phyloP scores from a whole-genome alignment of 1,284 basidiomycete genomes.

The Irpex rosettiformis region DNA sequence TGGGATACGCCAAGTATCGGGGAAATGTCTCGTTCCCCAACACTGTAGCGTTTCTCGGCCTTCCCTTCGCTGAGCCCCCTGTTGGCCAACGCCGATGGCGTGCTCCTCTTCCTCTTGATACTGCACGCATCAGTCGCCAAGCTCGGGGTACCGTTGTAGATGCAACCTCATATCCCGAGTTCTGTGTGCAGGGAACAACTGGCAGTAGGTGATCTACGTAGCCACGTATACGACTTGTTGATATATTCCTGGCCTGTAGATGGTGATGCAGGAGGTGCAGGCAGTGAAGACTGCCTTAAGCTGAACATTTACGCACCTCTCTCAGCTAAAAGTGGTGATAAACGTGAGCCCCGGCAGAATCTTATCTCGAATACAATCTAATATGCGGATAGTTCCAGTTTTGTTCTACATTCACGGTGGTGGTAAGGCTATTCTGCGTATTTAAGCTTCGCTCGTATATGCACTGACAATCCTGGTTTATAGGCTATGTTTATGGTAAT shows the following conservation, averaged over 20 bases:
- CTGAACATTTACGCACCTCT: slow-evolving; percentile 40
- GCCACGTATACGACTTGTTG: not conserved
- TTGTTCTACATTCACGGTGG: slow-evolving; percentile 69
- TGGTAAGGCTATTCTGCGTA: slow-evolving; percentile 28
- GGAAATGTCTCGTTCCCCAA: slow-evolving; percentile 50
- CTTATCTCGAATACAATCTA: not conserved
- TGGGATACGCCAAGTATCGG: slow-evolving; percentile 35
- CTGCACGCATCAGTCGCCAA: slow-evolving; percentile 29
- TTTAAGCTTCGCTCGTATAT: slow-evolving; percentile 1
- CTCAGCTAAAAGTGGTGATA: slow-evolving; percentile 28
- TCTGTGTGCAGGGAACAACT: slow-evolving; percentile 55
- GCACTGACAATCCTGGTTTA: slow-evolving; percentile 4
- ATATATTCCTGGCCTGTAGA: slow-evolving; percentile 22
- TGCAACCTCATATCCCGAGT: slow-evolving; percentile 47
- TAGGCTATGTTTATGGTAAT: slow-evolving; percentile 55
- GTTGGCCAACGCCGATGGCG: slow-evolving; percentile 34
- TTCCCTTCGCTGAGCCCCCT: slow-evolving; percentile 44
- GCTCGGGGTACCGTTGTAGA: slow-evolving; percentile 36
- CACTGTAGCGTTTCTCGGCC: slow-evolving; percentile 50
- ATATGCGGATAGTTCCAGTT: slow-evolving; percentile 45
- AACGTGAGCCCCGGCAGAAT: slow-evolving; percentile 20
- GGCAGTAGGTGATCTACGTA: slow-evolving; percentile 34
- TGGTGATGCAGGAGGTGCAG: slow-evolving; percentile 55
- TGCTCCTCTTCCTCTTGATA: slow-evolving; percentile 33
- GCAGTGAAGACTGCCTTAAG: slow-evolving; percentile 51